A percentile compares a stretch with the other conserved stretches of the same genome.
phyloP scores from a whole-genome alignment of 1,284 basidiomycete genomes.

The Heterobasidion occidentale region DNA sequence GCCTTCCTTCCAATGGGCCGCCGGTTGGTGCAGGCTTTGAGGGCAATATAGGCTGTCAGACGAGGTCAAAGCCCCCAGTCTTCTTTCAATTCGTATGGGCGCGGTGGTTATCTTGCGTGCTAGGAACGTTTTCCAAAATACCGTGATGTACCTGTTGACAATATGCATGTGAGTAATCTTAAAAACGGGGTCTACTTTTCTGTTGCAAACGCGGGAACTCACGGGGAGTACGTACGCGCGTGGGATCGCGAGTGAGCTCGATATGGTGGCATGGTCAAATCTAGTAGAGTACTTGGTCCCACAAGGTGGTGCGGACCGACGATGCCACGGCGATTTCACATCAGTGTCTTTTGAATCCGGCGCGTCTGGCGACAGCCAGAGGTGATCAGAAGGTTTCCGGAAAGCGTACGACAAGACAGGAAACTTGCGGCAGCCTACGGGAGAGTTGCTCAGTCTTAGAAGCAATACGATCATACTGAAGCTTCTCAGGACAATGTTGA shows the following conservation, averaged over 20 bases:
- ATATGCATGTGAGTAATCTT: too few relatives aligned
- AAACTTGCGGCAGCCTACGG: neutral
- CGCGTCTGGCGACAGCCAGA: neutral
- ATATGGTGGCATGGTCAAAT: neutral
- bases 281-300: neutral
- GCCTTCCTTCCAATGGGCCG: too few relatives aligned
- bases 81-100: too few relatives aligned
- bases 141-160: too few relatives aligned
- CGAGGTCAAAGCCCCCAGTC: too few relatives aligned
- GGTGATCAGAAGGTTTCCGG: neutral
- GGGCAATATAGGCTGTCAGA: too few relatives aligned
- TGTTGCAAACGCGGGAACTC: neutral
- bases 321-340: neutral
- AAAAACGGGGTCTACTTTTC: neutral
- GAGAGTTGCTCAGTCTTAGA: too few relatives aligned
- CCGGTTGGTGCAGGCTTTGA: too few relatives aligned
- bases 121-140: too few relatives aligned
- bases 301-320: neutral
- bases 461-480: too few relatives aligned
- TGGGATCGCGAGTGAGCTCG: neutral
- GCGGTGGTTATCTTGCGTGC: too few relatives aligned
- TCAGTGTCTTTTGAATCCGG: neutral
- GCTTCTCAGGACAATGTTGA: too few relatives aligned
- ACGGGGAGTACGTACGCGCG: neutral
- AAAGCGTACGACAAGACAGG: neutral